A percentile compares a stretch with the other conserved stretches of the same genome.
Conservation (phyloP, 768 basidiomycete genomes). For the Podaxis carcinomalis region DNA sequence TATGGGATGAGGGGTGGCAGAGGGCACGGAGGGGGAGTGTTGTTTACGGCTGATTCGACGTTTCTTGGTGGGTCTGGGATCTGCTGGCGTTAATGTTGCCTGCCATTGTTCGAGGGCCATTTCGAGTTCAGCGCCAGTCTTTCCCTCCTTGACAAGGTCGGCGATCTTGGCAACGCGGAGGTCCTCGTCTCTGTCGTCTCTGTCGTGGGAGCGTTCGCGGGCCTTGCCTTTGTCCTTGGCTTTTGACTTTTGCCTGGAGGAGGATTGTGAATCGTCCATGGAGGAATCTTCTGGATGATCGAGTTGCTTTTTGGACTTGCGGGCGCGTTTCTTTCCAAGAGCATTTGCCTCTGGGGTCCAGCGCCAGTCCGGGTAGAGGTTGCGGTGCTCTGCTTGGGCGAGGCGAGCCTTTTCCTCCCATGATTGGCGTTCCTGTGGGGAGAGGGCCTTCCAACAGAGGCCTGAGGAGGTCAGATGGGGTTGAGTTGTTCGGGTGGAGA, state of each 20-base stretch:
- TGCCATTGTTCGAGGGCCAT: conserved; percentile 63
- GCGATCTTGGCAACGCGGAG: conserved; percentile 67
- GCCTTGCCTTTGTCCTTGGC: conserved; percentile 16
- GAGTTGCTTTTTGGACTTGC: conserved; percentile 14
- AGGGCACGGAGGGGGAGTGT: background rate
- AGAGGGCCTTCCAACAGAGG: conserved; percentile 69
- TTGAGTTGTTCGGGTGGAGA: conserved; percentile 1
- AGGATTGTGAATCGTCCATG: conserved; percentile 11
- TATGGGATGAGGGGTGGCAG: conserved; percentile 1
- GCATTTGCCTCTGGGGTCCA: conserved; percentile 62
- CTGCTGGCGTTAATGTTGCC: conserved; percentile 18
- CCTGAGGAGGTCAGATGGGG: conserved; percentile 33
- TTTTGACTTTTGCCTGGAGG: conserved; percentile 17
- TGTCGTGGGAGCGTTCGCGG: conserved; percentile 16
- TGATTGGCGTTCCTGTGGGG: conserved; percentile 59
- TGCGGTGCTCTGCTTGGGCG: conserved; percentile 71
- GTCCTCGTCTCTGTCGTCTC: conserved; percentile 27
- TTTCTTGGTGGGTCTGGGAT: conserved; percentile 3
- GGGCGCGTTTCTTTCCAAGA: conserved; percentile 33
- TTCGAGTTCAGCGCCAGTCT: conserved; percentile 59
- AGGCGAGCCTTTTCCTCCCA: conserved; percentile 75
- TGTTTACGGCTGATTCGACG: conserved; percentile 1
- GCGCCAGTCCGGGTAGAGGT: conserved; percentile 77
- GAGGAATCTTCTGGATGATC: conserved; percentile 21
- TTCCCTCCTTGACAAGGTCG: conserved; percentile 60